These are phyloP conservation scores for Candida sanyaensis DNA, from an alignment of 1,139 yeast genomes.

Conservation along the genomic window DNA sequence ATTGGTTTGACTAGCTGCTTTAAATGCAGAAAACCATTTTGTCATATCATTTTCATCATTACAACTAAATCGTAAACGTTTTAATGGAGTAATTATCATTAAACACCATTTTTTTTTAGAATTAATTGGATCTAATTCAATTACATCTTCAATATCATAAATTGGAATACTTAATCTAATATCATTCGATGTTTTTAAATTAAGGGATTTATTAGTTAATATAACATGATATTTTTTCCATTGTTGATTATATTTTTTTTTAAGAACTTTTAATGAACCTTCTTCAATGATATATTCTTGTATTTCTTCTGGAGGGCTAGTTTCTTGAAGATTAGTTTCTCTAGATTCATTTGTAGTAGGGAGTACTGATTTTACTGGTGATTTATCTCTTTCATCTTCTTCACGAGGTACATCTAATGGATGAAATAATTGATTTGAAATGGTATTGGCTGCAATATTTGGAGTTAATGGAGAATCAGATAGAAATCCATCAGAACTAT, in stretches of 20 bases:
- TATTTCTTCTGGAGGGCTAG: neutral
- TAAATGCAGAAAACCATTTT: slow-evolving; percentile 52
- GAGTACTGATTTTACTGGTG: neutral
- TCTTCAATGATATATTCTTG: slow-evolving; percentile 41
- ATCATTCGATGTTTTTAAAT: slow-evolving; percentile 39
- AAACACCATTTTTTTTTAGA: slow-evolving; percentile 39
- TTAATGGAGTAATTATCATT: slow-evolving; percentile 48
- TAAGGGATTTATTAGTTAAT: slow-evolving; percentile 41
- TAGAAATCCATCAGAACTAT: slow-evolving; percentile 6
- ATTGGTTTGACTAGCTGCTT: slow-evolving; percentile 17
- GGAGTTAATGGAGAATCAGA: slow-evolving; percentile 8
- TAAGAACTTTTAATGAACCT: slow-evolving; percentile 43
- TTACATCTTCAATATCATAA: slow-evolving; percentile 48
- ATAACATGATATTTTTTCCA: slow-evolving; percentile 49
- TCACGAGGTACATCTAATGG: slow-evolving; percentile 5
- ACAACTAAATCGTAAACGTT: slow-evolving; percentile 47
- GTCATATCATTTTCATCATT: slow-evolving; percentile 48
- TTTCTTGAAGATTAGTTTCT: neutral
- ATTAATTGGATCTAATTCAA: slow-evolving; percentile 42
- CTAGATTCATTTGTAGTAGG: neutral
- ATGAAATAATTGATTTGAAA: neutral
- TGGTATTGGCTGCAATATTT: neutral
- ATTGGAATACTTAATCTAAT: slow-evolving; percentile 23
- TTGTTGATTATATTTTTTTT: slow-evolving; percentile 42
- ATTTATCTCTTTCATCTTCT: slow-evolving; percentile 4